Evolutionary conservation across 208 protist species (phyloP), one percentile per base, ranked within the genome.

Genomic region (Leishmania braziliensis): DNA sequence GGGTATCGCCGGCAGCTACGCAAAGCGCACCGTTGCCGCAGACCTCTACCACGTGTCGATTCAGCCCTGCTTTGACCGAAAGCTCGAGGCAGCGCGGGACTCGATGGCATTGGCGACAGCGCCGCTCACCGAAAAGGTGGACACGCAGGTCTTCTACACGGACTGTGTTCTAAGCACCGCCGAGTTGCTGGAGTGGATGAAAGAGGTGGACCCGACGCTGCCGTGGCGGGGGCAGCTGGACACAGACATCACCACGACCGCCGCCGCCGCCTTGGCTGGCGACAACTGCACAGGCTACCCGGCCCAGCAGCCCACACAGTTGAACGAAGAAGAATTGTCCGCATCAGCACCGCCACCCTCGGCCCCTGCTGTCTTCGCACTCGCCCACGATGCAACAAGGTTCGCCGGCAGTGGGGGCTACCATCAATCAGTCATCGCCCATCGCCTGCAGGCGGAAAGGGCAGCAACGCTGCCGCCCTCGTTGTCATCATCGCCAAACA

Each of bases 21-120:
- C 98, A 56, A 92, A 98, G 77, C 91, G 82, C 39, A 53, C 50
- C 0, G 26, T 83, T 2, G 50, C 56, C 12, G 72, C 75, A 5
- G 65, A 77, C 5, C 50, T 96, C 36, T 99, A 97, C 82, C 98
- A 99, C 83, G 86, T 99, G 6, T 97, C 98, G 14, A 88, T 99
- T 16, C 99, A 99, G 94, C 98, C 99, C 3, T 99, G 99, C 90
- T 99, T 97, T 86, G 99, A 99, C 87, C 98, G 99, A 66, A 99
- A 99, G 88, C 88, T 99, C 20, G 99, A 99, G 88, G 99, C 99
- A 1, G 97, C 96, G 10, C 83, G 99, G 20, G 83, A 95, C 54
- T 93, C 97, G 66, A 79, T 87, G 66, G 46, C 58, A 18, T 12
- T n/a, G 60, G 18, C 66, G 16, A 48, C n/a, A 4, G 6, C 62